Conservation (phyloP, 2,329 filamentous ascomycete species). For the Fusarium torulosum region DNA sequence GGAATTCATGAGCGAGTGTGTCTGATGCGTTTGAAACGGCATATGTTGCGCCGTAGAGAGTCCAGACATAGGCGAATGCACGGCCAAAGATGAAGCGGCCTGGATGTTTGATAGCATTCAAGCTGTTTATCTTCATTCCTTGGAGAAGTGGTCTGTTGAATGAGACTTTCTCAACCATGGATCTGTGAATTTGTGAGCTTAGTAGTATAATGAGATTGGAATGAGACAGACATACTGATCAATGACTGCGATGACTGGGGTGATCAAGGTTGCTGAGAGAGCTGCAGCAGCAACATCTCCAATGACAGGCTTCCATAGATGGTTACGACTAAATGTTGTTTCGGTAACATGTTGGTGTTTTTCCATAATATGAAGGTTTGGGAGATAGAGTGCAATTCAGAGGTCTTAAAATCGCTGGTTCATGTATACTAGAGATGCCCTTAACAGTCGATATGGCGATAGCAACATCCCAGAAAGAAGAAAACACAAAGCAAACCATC, state of each 20-base stretch:
- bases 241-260: constrained; percentile 48
- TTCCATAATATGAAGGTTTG: constrained; percentile 10
- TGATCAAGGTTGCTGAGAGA: constrained; percentile 48
- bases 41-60: constrained; percentile 49
- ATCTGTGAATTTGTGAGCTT: constrained; percentile 12
- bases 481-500: not conserved
- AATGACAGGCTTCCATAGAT: constrained; percentile 37
- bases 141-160: constrained; percentile 32
- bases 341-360: constrained; percentile 27
- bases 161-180: constrained; percentile 44
- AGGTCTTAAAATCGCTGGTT: not conserved
- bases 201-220: rapidly evolving
- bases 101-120: constrained; percentile 38
- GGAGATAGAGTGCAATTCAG: not conserved
- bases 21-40: constrained; percentile 48
- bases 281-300: constrained; percentile 46
- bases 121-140: constrained; percentile 31
- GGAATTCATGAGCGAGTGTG: constrained; percentile 44
- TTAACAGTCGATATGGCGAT: not conserved
- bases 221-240: constrained; percentile 39
- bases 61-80: constrained; percentile 49
- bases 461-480: not conserved
- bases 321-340: not conserved
- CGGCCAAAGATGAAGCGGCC: constrained; percentile 43
- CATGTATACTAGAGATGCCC: not conserved